These are phyloP conservation scores for Bidens hawaiensis DNA, from an alignment of 140 eudicot genomes.

Conservation along the genomic window DNA sequence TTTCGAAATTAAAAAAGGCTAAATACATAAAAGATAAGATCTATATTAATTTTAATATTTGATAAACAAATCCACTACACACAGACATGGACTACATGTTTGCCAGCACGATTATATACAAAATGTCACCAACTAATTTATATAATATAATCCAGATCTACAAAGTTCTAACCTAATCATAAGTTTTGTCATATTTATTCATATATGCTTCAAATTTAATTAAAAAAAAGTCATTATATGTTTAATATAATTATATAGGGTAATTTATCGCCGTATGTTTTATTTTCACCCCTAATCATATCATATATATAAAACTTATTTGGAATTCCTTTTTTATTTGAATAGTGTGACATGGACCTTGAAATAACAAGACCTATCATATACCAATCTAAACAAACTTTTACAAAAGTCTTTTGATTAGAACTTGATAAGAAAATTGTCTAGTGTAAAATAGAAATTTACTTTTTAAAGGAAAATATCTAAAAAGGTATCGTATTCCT, in stretches of 20 bases:
- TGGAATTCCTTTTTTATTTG: not conserved
- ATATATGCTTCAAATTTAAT: not conserved
- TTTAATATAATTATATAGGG: not conserved
- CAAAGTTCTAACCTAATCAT: conserved; percentile 4
- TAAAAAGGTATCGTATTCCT: not conserved
- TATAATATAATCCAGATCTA: conserved; percentile 22
- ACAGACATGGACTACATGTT: conserved; percentile 34
- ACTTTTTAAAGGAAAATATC: not conserved
- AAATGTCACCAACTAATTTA: conserved; percentile 24
- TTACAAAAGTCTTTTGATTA: not conserved
- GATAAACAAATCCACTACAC: not conserved
- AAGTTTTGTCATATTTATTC: not conserved
- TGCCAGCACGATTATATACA: conserved; percentile 37
- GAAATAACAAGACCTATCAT: not conserved
- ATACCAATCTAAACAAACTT: not conserved
- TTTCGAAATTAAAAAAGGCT: not conserved
- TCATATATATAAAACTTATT: not conserved
- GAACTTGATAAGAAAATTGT: not conserved
- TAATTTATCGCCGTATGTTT: no score
- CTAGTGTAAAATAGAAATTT: not conserved
- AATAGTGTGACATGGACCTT: not conserved
- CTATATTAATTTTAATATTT: not conserved
- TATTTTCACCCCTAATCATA: not conserved
- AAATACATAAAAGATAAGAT: not conserved
- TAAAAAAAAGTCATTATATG: not conserved